Evolutionary conservation across 306 rosid species (phyloP), one percentile per base, ranked within the genome.

Genomic region (Rosa multiflora): DNA sequence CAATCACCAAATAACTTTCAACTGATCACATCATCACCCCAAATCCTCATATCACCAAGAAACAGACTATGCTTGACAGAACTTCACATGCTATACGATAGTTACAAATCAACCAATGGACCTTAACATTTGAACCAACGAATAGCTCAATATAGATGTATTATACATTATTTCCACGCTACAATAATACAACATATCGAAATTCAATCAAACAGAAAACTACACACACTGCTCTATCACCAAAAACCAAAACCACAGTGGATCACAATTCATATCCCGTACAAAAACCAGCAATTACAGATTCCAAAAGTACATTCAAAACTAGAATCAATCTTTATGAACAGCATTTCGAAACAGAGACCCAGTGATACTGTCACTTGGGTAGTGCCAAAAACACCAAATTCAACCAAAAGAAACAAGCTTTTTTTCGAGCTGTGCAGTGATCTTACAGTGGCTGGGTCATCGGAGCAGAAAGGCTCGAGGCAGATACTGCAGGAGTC

Each of bases 401-500:
- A 32, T 15, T 59, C 6, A 11, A 55, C 48, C 10, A 1, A 49
- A 40, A 64, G 42, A 29, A 12, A 20, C 10, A 48, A 20, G 48
- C 11, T 20, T 40, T 32, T 32, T 17, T 46, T 4, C 5, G 70
- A 75, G 79, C 11, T 46, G 29, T 5, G 49, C 11, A 8, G 75
- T 62, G 68, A 70, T 73, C 87, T 74, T 91, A 94, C 98, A 69
- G 91, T 86, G n/a, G 91, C 79, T 13, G 97, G 98, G 76, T 94
- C 96, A 6, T 88, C 68, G 42, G 89, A 9, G 77, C 66, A 77
- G 86, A 94, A 94, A 15, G 96, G 86, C 72, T 94, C 96, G 0
- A 94, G 88, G 79, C 98, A 94, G 20, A 94, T 92, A 72, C 98
- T 92, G 86, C 98, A 94, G 44, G 85, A 88, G 76, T 94, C 97